Conservation (phyloP, 164 flowering plant genomes). For the Amborella trichopoda region DNA sequence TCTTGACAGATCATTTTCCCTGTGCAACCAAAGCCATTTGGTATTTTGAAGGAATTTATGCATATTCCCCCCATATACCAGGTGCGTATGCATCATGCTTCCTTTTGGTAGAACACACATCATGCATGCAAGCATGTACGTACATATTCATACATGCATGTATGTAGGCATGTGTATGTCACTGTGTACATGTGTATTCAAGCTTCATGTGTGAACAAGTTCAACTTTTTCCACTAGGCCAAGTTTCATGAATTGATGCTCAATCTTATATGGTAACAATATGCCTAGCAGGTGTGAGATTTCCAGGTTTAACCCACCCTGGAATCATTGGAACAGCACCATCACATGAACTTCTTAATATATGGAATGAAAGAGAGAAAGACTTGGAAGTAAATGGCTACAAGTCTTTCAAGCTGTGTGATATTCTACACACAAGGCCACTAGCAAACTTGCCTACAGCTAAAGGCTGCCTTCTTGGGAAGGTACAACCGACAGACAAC, state of each 20-base stretch:
- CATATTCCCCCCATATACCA: slow-evolving; percentile 90
- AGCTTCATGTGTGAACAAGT: no score
- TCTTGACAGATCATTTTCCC: slow-evolving; percentile 91
- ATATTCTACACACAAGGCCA: slow-evolving; percentile 77
- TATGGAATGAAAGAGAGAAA: slow-evolving; percentile 85
- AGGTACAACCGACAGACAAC: no score
- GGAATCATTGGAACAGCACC: slow-evolving; percentile 95
- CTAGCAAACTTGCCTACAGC: slow-evolving; percentile 78
- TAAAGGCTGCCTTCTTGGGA: slow-evolving; percentile 72
- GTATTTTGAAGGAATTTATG: slow-evolving; percentile 96
- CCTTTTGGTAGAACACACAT: no score
- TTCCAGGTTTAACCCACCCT: slow-evolving; percentile 93
- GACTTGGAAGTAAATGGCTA: slow-evolving; percentile 61
- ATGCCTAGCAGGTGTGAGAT: slow-evolving; percentile 57
- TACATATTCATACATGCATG: no score
- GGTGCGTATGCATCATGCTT: no score
- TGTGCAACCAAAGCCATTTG: slow-evolving; percentile 93
- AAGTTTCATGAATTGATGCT: no score
- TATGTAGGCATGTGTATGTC: no score
- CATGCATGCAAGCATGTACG: no score
- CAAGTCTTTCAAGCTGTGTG: slow-evolving; percentile 54
- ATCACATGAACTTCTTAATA: slow-evolving; percentile 69
- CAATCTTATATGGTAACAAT: no score
- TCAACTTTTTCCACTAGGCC: no score
- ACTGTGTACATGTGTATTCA: no score